Conservation (phyloP, 2,329 filamentous ascomycete species). For the Fusarium coffeatum region DNA sequence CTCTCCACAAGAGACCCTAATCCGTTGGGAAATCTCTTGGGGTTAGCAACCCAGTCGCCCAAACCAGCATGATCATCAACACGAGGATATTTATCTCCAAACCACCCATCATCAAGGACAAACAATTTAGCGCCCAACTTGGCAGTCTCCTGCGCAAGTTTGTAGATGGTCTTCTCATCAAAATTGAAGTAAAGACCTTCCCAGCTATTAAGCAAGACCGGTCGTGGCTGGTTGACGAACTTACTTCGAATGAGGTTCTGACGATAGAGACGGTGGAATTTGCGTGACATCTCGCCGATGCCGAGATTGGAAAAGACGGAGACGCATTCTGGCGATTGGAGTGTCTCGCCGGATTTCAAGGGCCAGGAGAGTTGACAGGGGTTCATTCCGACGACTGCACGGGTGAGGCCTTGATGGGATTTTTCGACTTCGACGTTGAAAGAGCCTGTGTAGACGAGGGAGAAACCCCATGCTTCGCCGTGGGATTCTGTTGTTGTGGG, state of each 20-base stretch:
- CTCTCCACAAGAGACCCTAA: constrained; percentile 62
- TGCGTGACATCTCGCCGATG: constrained; percentile 70
- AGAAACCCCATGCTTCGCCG: constrained; percentile 74
- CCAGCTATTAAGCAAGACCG: constrained; percentile 73
- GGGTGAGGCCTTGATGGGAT: constrained; percentile 70
- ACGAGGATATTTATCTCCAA: constrained; percentile 69
- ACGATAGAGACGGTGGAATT: constrained; percentile 70
- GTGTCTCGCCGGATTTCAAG: constrained; percentile 65
- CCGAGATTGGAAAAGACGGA: constrained; percentile 70
- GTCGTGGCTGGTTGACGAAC: constrained; percentile 63
- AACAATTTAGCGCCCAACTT: constrained; percentile 71
- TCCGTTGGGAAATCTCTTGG: constrained; percentile 68
- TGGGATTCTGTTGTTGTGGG: constrained; percentile 69
- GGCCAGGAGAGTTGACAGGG: constrained; percentile 69
- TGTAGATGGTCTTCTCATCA: constrained; percentile 66
- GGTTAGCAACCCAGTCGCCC: constrained; percentile 72
- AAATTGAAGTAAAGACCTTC: constrained; percentile 70
- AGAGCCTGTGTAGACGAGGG: constrained; percentile 72
- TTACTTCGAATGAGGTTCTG: constrained; percentile 70
- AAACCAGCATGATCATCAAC: constrained; percentile 67
- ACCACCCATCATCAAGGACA: constrained; percentile 76
- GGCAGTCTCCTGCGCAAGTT: constrained; percentile 66
- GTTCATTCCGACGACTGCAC: constrained; percentile 70
- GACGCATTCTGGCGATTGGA: constrained; percentile 72
- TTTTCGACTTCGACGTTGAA: constrained; percentile 72